Evolutionary conservation across 2,329 filamentous ascomycete genomes (phyloP), one percentile per base, ranked within the genome.

Genomic region (Exophiala sp.): DNA sequence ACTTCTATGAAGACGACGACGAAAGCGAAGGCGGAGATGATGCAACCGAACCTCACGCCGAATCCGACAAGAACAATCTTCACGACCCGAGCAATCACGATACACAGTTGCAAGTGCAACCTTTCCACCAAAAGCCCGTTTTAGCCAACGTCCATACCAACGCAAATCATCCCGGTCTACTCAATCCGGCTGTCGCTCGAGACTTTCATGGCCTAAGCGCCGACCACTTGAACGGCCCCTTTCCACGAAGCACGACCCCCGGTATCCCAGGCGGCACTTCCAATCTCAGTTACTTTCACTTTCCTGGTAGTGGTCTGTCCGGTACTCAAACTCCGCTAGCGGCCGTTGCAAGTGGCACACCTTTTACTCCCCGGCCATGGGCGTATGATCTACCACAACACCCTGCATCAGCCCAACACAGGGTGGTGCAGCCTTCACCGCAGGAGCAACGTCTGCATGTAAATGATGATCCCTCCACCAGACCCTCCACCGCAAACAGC

Each of bases 1-100:
- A 99, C 66, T 99, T 99, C 68, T 99, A 99, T 75, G 94, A 96
- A 35, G 86, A 87, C 55, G 80, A 81, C 18, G 77, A 82, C 21
- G 80, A 81, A 36, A 79, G 77, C 35, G 80, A 84, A 10, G 77
- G 78, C 8, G 71, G 72, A 5, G 77, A 75, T 2, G 69, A 43
- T 21, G 52, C 50, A 5, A 12, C 16, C 5, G 43, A 50, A 41
- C n/a, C 43, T 14, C 14, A 39, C 24, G 45, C 24, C n/a, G 35
- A n/a, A 36, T 34, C 47, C 18, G 47, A 16, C 12, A 20, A 45
- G 3, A 40, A 41, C 29, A 24, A 35, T 11, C 21, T 44, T 6
- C 38, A 14, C 16, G 32, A 6, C 11, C 8, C 29, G 9, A 32
- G 21, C 18, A n/a, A 24, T 21, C 21, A 41, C n/a, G 10, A 33